Conservation (phyloP, 2,329 filamentous ascomycete genomes). For the Dactylella cylindrospora region DNA sequence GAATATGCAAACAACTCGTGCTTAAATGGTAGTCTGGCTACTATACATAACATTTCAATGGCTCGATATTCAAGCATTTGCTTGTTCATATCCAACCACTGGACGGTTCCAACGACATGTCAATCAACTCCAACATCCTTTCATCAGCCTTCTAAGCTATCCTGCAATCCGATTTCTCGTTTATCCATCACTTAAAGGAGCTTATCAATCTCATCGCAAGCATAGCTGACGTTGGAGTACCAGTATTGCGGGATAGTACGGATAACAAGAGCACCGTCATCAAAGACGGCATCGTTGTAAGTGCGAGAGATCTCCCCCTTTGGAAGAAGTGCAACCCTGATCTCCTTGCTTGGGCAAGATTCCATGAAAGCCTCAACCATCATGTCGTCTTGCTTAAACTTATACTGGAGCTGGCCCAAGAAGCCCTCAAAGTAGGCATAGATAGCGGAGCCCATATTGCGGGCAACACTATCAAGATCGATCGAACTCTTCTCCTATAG, state of each 20-base stretch:
- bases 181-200: slow-evolving; percentile 34
- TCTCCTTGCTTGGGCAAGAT: slow-evolving; percentile 14
- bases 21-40: too few species aligned
- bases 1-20: too few species aligned
- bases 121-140: too few species aligned
- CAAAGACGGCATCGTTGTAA: slow-evolving; percentile 24
- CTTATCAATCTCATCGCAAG: slow-evolving; percentile 16
- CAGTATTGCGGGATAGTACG: slow-evolving; percentile 22
- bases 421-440: slow-evolving; percentile 33
- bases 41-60: too few species aligned
- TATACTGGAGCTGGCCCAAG: slow-evolving; percentile 9
- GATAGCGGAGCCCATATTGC: slow-evolving; percentile 30
- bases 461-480: slow-evolving; percentile 24
- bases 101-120: too few species aligned
- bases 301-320: slow-evolving; percentile 4
- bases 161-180: too few species aligned
- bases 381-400: slow-evolving; percentile 38
- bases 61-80: too few species aligned
- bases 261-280: slow-evolving; percentile 20
- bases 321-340: slow-evolving; percentile 22
- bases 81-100: too few species aligned
- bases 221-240: slow-evolving; percentile 24
- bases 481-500: slow-evolving; percentile 19
- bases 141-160: too few species aligned
- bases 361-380: slow-evolving; percentile 36